Percentiles rank a stretch among this genome's conserved stretches.
Evolutionary conservation across 805 yeast species (phyloP).

Genomic region (Lachancea thermotolerans): DNA sequence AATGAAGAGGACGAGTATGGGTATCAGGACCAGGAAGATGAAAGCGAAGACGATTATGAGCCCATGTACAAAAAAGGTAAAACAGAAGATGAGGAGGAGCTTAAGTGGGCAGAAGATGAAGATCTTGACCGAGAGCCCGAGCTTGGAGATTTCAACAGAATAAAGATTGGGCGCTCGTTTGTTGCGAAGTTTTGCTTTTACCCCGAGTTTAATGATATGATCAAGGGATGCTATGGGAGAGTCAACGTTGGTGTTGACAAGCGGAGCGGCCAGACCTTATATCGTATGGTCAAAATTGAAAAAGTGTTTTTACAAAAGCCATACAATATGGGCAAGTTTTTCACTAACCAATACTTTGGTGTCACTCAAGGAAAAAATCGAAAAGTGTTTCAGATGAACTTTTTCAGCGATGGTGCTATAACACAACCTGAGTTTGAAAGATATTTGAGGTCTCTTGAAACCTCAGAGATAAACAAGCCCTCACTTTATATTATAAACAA

Average conservation of each 20-base stretch:
- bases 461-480: conserved; percentile 47
- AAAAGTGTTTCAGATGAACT: conserved; percentile 68
- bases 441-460: conserved; percentile 55
- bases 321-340: conserved; percentile 43
- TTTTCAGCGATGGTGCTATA: conserved; percentile 72
- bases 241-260: conserved; percentile 72
- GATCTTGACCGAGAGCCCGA: conserved; percentile 40
- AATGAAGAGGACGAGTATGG: conserved; percentile 31
- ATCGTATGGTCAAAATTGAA: conserved; percentile 79
- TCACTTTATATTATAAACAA: conserved; percentile 55
- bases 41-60: conserved; percentile 39
- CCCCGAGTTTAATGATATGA: conserved; percentile 67
- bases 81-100: conserved; percentile 39
- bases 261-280: conserved; percentile 54
- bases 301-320: conserved; percentile 50
- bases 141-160: conserved; percentile 59
- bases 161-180: conserved; percentile 71
- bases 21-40: conserved; percentile 36
- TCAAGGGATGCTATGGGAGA: conserved; percentile 72
- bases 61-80: conserved; percentile 28
- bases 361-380: conserved; percentile 80
- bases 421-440: conserved; percentile 64
- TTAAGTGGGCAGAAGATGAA: conserved; percentile 42
- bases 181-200: conserved; percentile 72
- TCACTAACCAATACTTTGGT: conserved; percentile 51